Evolutionary conservation across 805 yeast genomes (phyloP).

Genomic region (Sugiyamaella chiloensis): DNA sequence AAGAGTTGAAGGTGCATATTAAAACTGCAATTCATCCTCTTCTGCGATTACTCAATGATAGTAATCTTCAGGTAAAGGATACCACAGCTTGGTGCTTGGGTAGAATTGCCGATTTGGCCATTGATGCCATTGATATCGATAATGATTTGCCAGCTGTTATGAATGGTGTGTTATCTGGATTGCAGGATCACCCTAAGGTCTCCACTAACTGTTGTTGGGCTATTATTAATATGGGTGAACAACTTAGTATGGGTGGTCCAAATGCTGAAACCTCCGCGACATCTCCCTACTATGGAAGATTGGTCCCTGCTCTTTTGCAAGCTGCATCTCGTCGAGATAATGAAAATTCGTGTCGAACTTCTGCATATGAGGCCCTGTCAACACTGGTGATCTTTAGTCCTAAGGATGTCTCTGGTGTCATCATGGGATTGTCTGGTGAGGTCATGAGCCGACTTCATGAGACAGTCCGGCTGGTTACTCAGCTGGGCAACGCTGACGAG

Average conservation of each 20-base stretch:
- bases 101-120: conserved; percentile 83
- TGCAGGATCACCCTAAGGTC: conserved; percentile 87
- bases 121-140: conserved; percentile 68
- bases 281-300: conserved; percentile 66
- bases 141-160: conserved; percentile 67
- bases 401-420: conserved; percentile 60
- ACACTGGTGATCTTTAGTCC: conserved; percentile 76
- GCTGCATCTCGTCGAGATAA: conserved; percentile 74
- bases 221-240: conserved; percentile 85
- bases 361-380: conserved; percentile 94
- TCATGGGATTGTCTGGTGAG: conserved; percentile 71
- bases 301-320: conserved; percentile 67
- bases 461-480: conserved; percentile 58
- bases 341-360: conserved; percentile 83
- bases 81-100: conserved; percentile 99
- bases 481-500: conserved; percentile 64
- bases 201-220: conserved; percentile 99
- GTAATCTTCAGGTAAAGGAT: conserved; percentile 81
- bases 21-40: conserved; percentile 83
- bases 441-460: conserved; percentile 68
- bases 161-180: conserved; percentile 71
- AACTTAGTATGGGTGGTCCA: conserved; percentile 55
- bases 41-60: conserved; percentile 68
- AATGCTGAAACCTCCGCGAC: conserved; percentile 55
- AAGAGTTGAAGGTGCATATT: conserved; percentile 62